Evolutionary conservation across 805 yeast species (phyloP), one percentile per base, ranked within the genome.

Genomic region (Geotrichum ghanense): DNA sequence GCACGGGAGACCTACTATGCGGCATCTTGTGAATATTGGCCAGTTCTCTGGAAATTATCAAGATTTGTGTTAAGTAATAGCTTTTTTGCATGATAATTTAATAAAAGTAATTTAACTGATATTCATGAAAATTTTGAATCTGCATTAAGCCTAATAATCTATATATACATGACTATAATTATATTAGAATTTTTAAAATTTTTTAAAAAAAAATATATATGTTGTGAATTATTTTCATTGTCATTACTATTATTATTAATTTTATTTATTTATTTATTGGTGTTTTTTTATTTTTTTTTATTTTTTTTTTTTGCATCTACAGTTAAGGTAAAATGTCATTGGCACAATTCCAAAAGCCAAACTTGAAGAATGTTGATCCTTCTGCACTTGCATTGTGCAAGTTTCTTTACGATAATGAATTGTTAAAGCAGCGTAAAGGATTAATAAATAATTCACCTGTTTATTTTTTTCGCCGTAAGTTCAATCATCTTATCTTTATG

Each of bases 1-100:
- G 0, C 99, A 92, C 64, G 98, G 99, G 0, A 69, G 99, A 52
- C 99, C 98, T 0, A 92, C 99, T 1, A 79, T 92, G 83, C 73
- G 98, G 47, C 97, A 90, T 63, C 68, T 90, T 49, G 76, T 81
- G 50, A 87, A 84, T 1, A 48, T 67, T 4, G 54, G 52, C 20
- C 56, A 41, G 46, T 40, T 31, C 17, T n/a, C 12, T 12, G 37
- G 37, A n/a, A 31, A 31, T n/a, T 31, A 31, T 31, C 14, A 6
- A 6, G 37, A 31, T 31, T 5, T n/a, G n/a, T n/a, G n/a, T n/a
- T n/a, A n/a, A n/a, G n/a, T n/a, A n/a, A n/a, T n/a, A n/a, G n/a
- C n/a, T n/a, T n/a, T n/a, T n/a, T n/a, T n/a, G n/a, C n/a, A n/a
- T n/a, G n/a, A n/a, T n/a, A n/a, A n/a, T n/a, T n/a, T n/a, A n/a